Percentiles rank a stretch among this genome's conserved stretches.
Evolutionary conservation across 164 flowering plant genomes (phyloP).

Genomic region (Saururus chinensis): DNA sequence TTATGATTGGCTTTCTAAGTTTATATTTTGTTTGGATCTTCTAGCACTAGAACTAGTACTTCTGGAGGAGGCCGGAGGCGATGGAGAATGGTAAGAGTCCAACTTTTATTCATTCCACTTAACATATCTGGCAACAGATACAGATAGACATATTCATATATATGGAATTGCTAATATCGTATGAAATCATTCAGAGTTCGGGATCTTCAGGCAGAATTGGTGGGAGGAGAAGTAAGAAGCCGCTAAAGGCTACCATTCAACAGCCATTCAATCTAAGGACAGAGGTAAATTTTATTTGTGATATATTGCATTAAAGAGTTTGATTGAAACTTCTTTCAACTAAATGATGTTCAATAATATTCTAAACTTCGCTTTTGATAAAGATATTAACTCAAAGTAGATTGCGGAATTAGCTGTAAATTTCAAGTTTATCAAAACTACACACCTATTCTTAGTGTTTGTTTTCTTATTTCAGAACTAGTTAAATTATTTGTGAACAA

Average conservation of each 20-base stretch:
- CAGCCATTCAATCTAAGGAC: slow-evolving; percentile 87
- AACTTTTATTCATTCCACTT: too few species aligned
- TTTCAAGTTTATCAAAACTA: too few species aligned
- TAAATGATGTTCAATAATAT: too few species aligned
- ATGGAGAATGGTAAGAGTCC: slow-evolving; percentile 60
- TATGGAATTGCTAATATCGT: neutral
- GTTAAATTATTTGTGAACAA: too few species aligned
- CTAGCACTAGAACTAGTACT: slow-evolving; percentile 42
- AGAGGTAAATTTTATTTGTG: slow-evolving; percentile 33
- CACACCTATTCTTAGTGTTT: too few species aligned
- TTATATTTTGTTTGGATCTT: slow-evolving; percentile 9
- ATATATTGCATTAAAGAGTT: too few species aligned
- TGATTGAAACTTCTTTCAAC: neutral
- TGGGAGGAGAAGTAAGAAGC: slow-evolving; percentile 59
- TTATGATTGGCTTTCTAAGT: neutral
- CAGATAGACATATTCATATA: too few species aligned
- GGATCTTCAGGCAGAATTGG: slow-evolving; percentile 42
- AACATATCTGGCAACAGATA: too few species aligned
- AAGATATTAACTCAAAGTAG: neutral
- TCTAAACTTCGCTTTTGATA: neutral
- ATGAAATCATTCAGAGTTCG: slow-evolving; percentile 41
- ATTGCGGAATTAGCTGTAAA: too few species aligned
- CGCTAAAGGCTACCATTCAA: slow-evolving; percentile 48
- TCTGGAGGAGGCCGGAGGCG: slow-evolving; percentile 56
- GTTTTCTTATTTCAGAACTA: too few species aligned